These are phyloP conservation scores for Viola pubescens DNA, from an alignment of 441 rosid genomes.

Conservation along the genomic window DNA sequence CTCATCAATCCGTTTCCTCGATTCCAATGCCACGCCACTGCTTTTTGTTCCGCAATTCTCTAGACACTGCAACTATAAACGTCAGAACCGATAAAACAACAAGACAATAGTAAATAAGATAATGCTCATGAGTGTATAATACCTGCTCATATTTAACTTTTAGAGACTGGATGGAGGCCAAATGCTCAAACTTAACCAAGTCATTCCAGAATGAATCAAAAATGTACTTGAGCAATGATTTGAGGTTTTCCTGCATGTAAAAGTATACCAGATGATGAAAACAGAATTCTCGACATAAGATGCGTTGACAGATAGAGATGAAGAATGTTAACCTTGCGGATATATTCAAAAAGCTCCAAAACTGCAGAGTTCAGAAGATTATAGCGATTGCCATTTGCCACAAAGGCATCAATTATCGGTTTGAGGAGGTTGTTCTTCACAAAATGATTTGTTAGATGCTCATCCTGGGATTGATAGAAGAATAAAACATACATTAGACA, in stretches of 20 bases:
- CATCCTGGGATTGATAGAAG: constrained; percentile 57
- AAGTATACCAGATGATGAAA: constrained; percentile 16
- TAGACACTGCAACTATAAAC: constrained; percentile 53
- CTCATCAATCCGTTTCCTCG: constrained; percentile 70
- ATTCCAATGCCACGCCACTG: constrained; percentile 44
- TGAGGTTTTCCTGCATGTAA: constrained; percentile 67
- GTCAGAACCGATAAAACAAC: constrained; percentile 11
- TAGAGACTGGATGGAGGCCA: constrained; percentile 64
- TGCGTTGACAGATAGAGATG: neutral
- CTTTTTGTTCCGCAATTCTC: constrained; percentile 60
- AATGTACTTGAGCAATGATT: constrained; percentile 62
- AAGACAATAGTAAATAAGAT: constrained; percentile 9
- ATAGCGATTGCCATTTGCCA: constrained; percentile 81
- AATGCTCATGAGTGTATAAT: constrained; percentile 13
- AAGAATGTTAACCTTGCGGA: constrained; percentile 61
- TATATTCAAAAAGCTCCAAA: constrained; percentile 85
- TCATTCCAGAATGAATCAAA: constrained; percentile 88
- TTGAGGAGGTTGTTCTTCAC: constrained; percentile 80
- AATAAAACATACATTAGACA: no score
- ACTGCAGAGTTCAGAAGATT: constrained; percentile 88
- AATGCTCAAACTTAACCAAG: constrained; percentile 65
- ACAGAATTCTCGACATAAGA: neutral
- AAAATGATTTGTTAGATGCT: constrained; percentile 64
- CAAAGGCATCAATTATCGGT: constrained; percentile 81
- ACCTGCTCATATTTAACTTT: constrained; percentile 97